These are phyloP conservation scores for Colletotrichum endophyticum DNA, from an alignment of 2,329 filamentous ascomycete genomes.

Conservation along the genomic window DNA sequence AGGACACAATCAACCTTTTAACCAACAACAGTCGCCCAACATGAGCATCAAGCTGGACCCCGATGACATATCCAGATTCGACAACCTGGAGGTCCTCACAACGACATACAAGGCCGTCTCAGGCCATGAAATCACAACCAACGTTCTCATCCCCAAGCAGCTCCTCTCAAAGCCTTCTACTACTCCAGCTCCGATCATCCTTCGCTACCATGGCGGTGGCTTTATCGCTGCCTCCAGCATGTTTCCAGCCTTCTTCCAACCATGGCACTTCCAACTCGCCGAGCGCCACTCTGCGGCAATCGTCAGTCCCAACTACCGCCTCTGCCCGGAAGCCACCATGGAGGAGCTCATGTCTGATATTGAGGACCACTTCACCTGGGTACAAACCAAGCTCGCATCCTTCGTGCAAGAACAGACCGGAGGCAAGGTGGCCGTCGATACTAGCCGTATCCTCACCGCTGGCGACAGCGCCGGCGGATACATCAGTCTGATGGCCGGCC, in stretches of 20 bases:
- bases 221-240: conserved; percentile 25
- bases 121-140: conserved; percentile 3
- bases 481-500: conserved; percentile 20
- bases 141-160: conserved; percentile 28
- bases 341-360: conserved; percentile 29
- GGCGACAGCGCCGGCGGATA: conserved; percentile 29
- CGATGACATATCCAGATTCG: background rate
- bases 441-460: background rate
- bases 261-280: conserved; percentile 25
- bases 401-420: conserved; percentile 21
- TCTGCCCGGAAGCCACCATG: conserved; percentile 26
- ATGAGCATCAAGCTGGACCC: background rate
- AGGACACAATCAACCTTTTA: background rate
- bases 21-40: background rate
- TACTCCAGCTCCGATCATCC: background rate
- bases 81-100: background rate
- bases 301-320: conserved; percentile 28
- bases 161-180: conserved; percentile 14
- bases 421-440: conserved; percentile 19
- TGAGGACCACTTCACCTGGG: conserved; percentile 31
- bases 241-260: conserved; percentile 27
- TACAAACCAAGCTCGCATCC: conserved; percentile 7
- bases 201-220: conserved; percentile 30
- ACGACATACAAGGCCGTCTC: conserved; percentile 1
- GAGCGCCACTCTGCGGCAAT: conserved; percentile 27